Conservation (phyloP, 1,139 yeast genomes). For the Blastobotrys ciferrii region DNA sequence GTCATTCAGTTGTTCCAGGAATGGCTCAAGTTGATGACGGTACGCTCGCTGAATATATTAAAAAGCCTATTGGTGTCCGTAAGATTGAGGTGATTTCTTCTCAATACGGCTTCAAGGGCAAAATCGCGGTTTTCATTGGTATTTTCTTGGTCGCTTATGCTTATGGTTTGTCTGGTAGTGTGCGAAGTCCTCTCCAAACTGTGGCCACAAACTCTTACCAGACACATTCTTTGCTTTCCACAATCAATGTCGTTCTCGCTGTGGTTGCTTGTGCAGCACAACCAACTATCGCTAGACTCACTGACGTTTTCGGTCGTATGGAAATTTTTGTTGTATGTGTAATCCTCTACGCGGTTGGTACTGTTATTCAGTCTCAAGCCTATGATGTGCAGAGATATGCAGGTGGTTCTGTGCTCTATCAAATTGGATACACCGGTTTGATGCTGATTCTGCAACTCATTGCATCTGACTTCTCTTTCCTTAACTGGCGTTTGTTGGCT, state of each 20-base stretch:
- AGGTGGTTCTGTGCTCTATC: constrained; percentile 71
- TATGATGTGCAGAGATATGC: constrained; percentile 63
- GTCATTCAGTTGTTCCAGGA: constrained; percentile 1
- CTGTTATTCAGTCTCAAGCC: constrained; percentile 68
- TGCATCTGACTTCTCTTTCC: constrained; percentile 61
- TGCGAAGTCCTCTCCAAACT: constrained; percentile 50
- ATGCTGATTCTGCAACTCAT: constrained; percentile 55
- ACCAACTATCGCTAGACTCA: constrained; percentile 64
- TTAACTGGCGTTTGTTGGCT: constrained; percentile 67
- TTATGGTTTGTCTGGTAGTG: constrained; percentile 62
- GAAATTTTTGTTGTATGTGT: constrained; percentile 54
- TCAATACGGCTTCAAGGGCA: constrained; percentile 37
- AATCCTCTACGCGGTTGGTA: constrained; percentile 64
- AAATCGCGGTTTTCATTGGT: constrained; percentile 45
- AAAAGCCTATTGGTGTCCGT: constrained; percentile 34
- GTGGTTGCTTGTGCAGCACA: constrained; percentile 74
- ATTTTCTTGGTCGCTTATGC: constrained; percentile 62
- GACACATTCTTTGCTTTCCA: constrained; percentile 59
- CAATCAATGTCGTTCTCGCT: constrained; percentile 60
- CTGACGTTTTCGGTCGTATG: constrained; percentile 70
- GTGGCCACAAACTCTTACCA: constrained; percentile 58
- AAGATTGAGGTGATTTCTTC: constrained; percentile 38
- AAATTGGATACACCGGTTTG: constrained; percentile 67
- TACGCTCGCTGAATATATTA: constrained; percentile 9
- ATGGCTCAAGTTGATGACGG: not conserved